These are phyloP conservation scores for Penicillium argentinense DNA, from an alignment of 495 filamentous ascomycete genomes.

Conservation along the genomic window DNA sequence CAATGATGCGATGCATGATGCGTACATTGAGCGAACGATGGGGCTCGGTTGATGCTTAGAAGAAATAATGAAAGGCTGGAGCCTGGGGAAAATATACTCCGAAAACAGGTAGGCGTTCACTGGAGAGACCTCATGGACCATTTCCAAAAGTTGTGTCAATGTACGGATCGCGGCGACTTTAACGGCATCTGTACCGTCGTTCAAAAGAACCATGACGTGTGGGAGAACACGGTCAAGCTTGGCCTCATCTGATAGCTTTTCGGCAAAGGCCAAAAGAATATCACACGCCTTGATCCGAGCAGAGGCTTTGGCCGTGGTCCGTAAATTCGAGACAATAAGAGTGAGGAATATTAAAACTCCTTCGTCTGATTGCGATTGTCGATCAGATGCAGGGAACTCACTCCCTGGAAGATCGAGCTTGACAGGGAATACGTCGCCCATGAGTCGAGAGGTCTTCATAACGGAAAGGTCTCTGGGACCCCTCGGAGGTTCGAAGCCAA, in stretches of 20 bases:
- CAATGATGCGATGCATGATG: constrained; percentile 85
- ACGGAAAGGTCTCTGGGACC: constrained; percentile 21
- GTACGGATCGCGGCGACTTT: constrained; percentile 81
- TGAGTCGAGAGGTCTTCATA: constrained; percentile 26
- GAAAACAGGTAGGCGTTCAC: constrained; percentile 95
- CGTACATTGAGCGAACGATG: constrained; percentile 84
- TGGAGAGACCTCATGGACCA: constrained; percentile 84
- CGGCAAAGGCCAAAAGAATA: constrained; percentile 87
- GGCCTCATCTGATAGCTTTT: constrained; percentile 90
- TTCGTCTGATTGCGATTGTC: constrained; percentile 59
- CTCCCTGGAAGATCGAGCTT: constrained; percentile 86
- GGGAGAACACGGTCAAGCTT: constrained; percentile 94
- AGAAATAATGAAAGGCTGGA: constrained; percentile 66
- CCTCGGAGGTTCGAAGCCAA: constrained; percentile 53
- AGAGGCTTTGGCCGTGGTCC: constrained; percentile 85
- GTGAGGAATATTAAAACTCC: constrained; percentile 91
- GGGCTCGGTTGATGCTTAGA: constrained; percentile 58
- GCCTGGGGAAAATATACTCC: constrained; percentile 86
- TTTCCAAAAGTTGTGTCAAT: constrained; percentile 81
- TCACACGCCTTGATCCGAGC: constrained; percentile 89
- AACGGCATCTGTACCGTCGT: constrained; percentile 78
- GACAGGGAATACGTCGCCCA: constrained; percentile 63
- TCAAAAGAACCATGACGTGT: constrained; percentile 77
- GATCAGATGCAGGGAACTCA: constrained; percentile 55
- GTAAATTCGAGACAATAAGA: constrained; percentile 80